Percentiles rank a stretch among this genome's conserved stretches.
These are phyloP conservation scores for Penicillium sp. DNA, from an alignment of 2,329 filamentous ascomycete species.

Conservation along the genomic window DNA sequence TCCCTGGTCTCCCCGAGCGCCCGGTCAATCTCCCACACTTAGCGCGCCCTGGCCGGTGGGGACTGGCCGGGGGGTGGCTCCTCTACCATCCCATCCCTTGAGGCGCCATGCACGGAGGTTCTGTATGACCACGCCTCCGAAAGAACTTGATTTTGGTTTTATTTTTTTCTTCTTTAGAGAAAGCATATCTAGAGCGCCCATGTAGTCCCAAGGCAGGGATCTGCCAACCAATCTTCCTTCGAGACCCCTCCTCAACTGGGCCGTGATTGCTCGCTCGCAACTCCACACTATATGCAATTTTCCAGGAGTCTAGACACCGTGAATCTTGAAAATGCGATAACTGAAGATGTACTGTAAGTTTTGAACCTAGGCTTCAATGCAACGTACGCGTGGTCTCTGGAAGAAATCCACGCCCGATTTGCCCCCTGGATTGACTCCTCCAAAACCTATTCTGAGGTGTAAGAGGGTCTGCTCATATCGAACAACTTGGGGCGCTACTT, in stretches of 20 bases:
- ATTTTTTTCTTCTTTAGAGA: background rate
- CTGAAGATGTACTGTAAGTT: background rate
- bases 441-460: background rate
- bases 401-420: background rate
- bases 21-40: constrained; percentile 1
- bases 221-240: background rate
- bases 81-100: background rate
- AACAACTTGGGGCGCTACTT: background rate
- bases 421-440: background rate
- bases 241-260: background rate
- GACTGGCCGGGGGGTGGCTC: background rate
- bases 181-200: background rate
- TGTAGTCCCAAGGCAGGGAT: background rate
- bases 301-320: background rate
- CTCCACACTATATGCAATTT: background rate
- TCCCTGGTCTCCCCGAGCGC: background rate
- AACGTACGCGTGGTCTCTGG: background rate
- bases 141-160: background rate
- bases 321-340: background rate
- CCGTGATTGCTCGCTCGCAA: background rate
- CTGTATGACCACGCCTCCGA: background rate
- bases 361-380: background rate
- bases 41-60: background rate
- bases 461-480: background rate
- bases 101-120: background rate